phyloP scores from a whole-genome alignment of 2,329 filamentous ascomycete species.

The Paramyrothecium sp. region DNA sequence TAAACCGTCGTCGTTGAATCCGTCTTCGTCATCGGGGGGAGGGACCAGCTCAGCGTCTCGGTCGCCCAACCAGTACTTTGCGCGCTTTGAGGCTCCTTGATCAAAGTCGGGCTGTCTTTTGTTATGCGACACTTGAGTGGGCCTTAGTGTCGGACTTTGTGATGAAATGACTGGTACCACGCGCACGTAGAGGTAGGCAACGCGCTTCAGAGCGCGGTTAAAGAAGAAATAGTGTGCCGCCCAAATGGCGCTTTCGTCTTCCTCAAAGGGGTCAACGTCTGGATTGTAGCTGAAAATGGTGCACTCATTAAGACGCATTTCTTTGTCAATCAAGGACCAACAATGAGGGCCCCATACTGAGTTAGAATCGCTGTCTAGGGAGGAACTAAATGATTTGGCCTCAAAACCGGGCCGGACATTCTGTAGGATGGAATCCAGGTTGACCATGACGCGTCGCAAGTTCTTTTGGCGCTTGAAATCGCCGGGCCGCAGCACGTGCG shows the following conservation, averaged over 20 bases:
- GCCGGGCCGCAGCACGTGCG: constrained; percentile 79
- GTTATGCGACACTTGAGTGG: constrained; percentile 25
- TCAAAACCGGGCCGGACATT: constrained; percentile 72
- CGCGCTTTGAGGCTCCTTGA: constrained; percentile 61
- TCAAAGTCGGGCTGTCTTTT: constrained; percentile 26
- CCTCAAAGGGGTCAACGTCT: constrained; percentile 85
- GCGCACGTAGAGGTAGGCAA: constrained; percentile 90
- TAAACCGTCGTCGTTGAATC: constrained; percentile 47
- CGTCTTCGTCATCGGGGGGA: constrained; percentile 45
- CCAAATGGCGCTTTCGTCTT: constrained; percentile 93
- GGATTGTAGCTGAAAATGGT: constrained; percentile 87
- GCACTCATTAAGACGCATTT: constrained; percentile 90
- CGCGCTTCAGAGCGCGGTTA: constrained; percentile 86
- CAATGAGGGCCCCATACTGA: constrained; percentile 83
- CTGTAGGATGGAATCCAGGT: constrained; percentile 81
- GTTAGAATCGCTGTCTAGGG: constrained; percentile 43
- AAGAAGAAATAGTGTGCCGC: constrained; percentile 97
- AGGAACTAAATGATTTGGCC: constrained; percentile 39
- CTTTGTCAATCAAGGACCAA: constrained; percentile 90
- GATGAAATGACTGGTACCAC: constrained; percentile 76
- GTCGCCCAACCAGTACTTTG: constrained; percentile 84
- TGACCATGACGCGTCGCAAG: constrained; percentile 78
- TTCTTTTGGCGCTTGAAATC: constrained; percentile 88
- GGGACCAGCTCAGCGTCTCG: constrained; percentile 48
- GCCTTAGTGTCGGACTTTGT: constrained; percentile 51